Evolutionary conservation across 116 monocot genomes (phyloP).

Genomic region (Zostera marina): DNA sequence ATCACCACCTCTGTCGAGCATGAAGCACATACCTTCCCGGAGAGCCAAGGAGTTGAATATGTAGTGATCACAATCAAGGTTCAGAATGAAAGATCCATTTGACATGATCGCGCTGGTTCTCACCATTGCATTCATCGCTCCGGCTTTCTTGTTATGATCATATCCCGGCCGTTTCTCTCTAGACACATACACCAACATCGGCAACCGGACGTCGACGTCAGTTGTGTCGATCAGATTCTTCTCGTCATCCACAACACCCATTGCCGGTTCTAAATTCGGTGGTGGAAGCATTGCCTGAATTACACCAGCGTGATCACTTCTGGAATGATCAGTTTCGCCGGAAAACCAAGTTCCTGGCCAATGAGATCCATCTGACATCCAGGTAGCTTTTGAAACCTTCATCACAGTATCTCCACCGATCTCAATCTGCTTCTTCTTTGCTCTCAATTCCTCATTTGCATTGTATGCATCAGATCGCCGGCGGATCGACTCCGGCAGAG

Average conservation of each 20-base stretch:
- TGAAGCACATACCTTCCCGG: constrained; percentile 94
- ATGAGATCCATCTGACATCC: constrained; percentile 91
- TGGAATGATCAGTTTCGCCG: constrained; percentile 39
- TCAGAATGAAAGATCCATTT: constrained; percentile 89
- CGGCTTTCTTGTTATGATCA: constrained; percentile 99
- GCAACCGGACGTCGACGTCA: constrained; percentile 53
- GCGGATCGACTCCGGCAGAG: constrained; percentile 60
- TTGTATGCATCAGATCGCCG: constrained; percentile 85
- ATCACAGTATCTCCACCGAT: constrained; percentile 8
- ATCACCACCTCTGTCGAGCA: constrained; percentile 94
- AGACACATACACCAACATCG: constrained; percentile 94
- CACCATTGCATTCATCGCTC: constrained; percentile 94
- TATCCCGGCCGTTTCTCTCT: constrained; percentile 87
- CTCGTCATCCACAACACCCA: constrained; percentile 23
- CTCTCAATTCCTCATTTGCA: constrained; percentile 69
- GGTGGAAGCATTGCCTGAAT: constrained; percentile 98
- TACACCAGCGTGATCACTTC: constrained; percentile 84
- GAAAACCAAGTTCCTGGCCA: constrained; percentile 92
- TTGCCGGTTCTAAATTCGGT: constrained; percentile 50
- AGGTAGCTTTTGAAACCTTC: constrained; percentile 48
- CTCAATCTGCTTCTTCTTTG: constrained; percentile 27
- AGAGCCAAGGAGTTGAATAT: constrained; percentile 67
- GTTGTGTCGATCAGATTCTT: constrained; percentile 30
- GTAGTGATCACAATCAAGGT: constrained; percentile 95
- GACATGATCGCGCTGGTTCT: constrained; percentile 91